Evolutionary conservation across 805 yeast genomes (phyloP).

Genomic region (Metschnikowia colocasiae): DNA sequence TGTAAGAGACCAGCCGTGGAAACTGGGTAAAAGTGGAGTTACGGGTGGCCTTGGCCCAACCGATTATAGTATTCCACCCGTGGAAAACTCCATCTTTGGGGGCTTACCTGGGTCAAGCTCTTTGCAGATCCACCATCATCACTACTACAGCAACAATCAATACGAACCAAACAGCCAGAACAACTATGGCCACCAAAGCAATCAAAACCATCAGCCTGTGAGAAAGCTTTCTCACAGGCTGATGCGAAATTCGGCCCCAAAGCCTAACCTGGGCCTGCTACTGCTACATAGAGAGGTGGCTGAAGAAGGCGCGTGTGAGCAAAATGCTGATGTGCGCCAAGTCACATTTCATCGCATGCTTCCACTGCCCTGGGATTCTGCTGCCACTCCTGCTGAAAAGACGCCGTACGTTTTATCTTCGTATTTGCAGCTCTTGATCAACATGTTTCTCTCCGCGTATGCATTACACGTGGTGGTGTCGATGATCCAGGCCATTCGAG

Average conservation of each 20-base stretch:
- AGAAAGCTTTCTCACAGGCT: neutral
- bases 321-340: neutral
- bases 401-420: constrained; percentile 57
- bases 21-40: neutral
- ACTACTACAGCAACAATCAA: constrained; percentile 30
- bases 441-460: constrained; percentile 44
- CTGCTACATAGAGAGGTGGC: neutral
- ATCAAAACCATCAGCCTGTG: neutral
- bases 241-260: neutral
- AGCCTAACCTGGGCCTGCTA: neutral
- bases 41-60: neutral
- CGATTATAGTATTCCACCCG: neutral
- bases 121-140: constrained; percentile 44
- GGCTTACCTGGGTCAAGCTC: constrained; percentile 3
- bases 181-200: too few relatives aligned
- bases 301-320: neutral
- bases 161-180: constrained; percentile 37
- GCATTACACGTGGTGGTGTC: constrained; percentile 42
- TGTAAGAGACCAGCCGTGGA: neutral
- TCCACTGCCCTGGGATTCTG: constrained; percentile 59
- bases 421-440: constrained; percentile 55
- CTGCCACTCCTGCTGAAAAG: constrained; percentile 49
- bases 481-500: constrained; percentile 46
- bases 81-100: neutral
- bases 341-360: constrained; percentile 19